Evolutionary conservation across 2,329 filamentous ascomycete genomes (phyloP).

Genomic region (Simplicillium sp.): DNA sequence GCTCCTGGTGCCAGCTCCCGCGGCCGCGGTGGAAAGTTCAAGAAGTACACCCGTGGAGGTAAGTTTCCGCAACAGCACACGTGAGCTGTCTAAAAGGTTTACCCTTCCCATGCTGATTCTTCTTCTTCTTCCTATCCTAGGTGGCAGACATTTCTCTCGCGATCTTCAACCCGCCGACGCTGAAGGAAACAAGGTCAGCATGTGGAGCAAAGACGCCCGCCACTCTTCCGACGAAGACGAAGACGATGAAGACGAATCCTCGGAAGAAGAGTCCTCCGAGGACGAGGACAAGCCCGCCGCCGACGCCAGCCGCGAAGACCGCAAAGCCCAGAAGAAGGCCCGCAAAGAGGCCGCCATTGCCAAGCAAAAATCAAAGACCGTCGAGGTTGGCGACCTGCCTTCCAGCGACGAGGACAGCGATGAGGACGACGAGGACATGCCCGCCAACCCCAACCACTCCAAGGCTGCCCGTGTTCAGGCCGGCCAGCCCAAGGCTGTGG

Average conservation of each 20-base stretch:
- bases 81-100: not conserved
- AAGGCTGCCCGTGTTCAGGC: slow-evolving; percentile 58
- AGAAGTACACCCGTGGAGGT: slow-evolving; percentile 90
- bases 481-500: slow-evolving; percentile 27
- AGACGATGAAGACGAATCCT: slow-evolving; percentile 43
- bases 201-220: slow-evolving; percentile 62
- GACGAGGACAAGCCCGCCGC: slow-evolving; percentile 33
- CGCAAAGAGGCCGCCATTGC: slow-evolving; percentile 84
- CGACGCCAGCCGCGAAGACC: slow-evolving; percentile 63
- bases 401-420: slow-evolving; percentile 55
- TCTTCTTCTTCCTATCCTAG: no score
- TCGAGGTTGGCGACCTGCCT: slow-evolving; percentile 80
- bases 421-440: slow-evolving; percentile 54
- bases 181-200: slow-evolving; percentile 80
- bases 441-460: slow-evolving; percentile 86
- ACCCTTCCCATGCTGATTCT: not conserved
- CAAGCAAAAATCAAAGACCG: slow-evolving; percentile 57
- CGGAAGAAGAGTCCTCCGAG: slow-evolving; percentile 37
- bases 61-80: slow-evolving; percentile 17
- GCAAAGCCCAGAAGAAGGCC: slow-evolving; percentile 78
- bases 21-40: slow-evolving; percentile 87
- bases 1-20: slow-evolving; percentile 45
- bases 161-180: slow-evolving; percentile 81
- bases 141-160: slow-evolving; percentile 91
- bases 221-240: slow-evolving; percentile 43